These are phyloP conservation scores for Eragrostis tef DNA, from an alignment of 202 grass and related monocot genomes.

Conservation along the genomic window DNA sequence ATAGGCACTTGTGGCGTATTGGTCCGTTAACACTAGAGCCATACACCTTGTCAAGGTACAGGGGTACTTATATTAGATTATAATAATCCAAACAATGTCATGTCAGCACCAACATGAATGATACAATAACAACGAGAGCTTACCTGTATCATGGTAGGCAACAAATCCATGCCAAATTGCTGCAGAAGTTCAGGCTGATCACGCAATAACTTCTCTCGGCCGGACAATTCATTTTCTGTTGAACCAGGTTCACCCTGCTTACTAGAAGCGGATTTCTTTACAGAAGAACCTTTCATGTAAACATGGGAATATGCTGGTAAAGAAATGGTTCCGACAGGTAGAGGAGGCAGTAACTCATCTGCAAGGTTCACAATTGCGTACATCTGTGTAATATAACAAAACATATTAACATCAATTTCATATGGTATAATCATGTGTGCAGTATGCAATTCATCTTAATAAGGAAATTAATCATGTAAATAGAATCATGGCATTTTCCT, in stretches of 20 bases:
- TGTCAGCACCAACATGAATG: constrained; percentile 24
- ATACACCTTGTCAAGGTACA: constrained; percentile 67
- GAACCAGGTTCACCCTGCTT: constrained; percentile 57
- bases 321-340: constrained; percentile 78
- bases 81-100: constrained; percentile 24
- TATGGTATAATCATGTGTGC: neutral
- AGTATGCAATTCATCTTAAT: constrained; percentile 9
- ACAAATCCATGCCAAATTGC: constrained; percentile 84
- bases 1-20: constrained; percentile 77
- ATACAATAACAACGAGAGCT: constrained; percentile 21
- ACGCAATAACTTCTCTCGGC: constrained; percentile 69
- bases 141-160: constrained; percentile 83
- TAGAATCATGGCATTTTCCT: neutral
- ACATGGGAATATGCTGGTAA: constrained; percentile 57
- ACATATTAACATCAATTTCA: constrained; percentile 25
- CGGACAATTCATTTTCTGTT: constrained; percentile 56
- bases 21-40: constrained; percentile 76
- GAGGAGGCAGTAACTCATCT: constrained; percentile 77
- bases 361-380: constrained; percentile 86
- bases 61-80: neutral
- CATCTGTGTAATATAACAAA: constrained; percentile 59
- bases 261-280: constrained; percentile 59
- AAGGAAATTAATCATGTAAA: constrained; percentile 11
- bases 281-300: constrained; percentile 58
- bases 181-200: constrained; percentile 87